Conservation (phyloP, 768 basidiomycete species). For the Calocybe gangraenosa region DNA sequence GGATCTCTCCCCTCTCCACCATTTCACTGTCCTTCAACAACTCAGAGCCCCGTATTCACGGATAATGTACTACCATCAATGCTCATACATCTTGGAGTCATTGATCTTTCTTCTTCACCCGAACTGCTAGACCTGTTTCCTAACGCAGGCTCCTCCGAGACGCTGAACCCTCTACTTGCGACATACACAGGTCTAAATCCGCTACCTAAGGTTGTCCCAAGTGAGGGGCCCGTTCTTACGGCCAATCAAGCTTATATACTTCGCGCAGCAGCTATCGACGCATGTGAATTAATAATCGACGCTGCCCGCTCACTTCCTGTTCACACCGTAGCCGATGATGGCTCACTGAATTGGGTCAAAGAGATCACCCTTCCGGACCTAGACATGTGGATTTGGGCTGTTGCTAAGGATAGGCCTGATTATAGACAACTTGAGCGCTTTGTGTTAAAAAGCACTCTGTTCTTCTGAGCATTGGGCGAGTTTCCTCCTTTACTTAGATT, state of each 20-base stretch:
- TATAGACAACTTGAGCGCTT: conserved; percentile 66
- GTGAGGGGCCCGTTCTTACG: conserved; percentile 52
- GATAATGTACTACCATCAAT: conserved; percentile 87
- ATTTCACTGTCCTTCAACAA: conserved; percentile 61
- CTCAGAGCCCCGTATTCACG: conserved; percentile 60
- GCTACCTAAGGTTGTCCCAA: conserved; percentile 16
- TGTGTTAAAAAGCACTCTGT: conserved; percentile 59
- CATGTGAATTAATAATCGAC: conserved; percentile 66
- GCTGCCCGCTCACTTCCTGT: conserved; percentile 35
- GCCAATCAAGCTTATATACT: conserved; percentile 63
- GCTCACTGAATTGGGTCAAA: conserved; percentile 44
- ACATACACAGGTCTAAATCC: conserved; percentile 10
- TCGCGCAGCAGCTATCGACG: conserved; percentile 77
- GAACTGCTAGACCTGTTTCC: conserved; percentile 47
- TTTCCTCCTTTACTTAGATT: too few relatives aligned
- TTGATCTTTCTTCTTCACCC: conserved; percentile 56
- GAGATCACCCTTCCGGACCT: conserved; percentile 55
- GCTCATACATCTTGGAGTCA: conserved; percentile 69
- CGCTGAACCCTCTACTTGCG: conserved; percentile 36
- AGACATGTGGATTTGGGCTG: conserved; percentile 80
- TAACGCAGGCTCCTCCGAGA: conserved; percentile 32
- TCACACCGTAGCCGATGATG: conserved; percentile 19
- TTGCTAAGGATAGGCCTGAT: conserved; percentile 74
- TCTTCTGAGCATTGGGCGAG: conserved; percentile 61
- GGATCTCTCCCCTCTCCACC: conserved; percentile 44